Base-by-base conservation (phyloP, 108 stramenopile genomes). In the Skeletonema marinoi region DNA sequence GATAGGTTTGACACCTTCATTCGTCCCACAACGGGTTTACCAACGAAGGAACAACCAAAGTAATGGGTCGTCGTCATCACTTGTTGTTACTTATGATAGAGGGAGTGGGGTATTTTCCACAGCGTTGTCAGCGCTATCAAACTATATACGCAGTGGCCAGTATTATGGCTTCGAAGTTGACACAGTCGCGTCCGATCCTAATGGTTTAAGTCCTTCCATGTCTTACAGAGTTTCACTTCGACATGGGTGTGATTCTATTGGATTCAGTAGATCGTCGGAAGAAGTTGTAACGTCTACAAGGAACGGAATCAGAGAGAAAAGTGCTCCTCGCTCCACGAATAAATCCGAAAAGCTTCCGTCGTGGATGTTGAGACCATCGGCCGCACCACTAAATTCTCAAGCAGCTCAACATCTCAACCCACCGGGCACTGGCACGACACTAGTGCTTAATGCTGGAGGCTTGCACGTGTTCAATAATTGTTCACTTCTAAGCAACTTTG, bases 381-480 rank as follows among this genome's bases (percentile, higher is more conserved):
- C 88, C 5, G 88, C 82, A 25, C 88, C 94, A 10, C 65, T 95
- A 46, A 88, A 87, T 62, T 84, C 70, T 58, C 54, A 85, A 30
- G 82, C 91, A 8, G 77, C 85, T 10, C 87, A 90, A 76, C 90
- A 93, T 65, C 73, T 92, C 50, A 63, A 73, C 32, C 58, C 63
- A 35, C 64, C 75, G 6, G 80, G 75, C 32, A 66, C 80, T 25
- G 70, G 44, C 32, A 74, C 75, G 11, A 68, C 90, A 17, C 60
- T 92, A 10, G 88, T 90, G 3, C 60, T 96, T 36, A 93, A 93
- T 70, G 80, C 85, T 11, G 92, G 92, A 67, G 95, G 95, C 12
- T 61, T 96, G 33, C 93, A 96, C 75, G 85, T 75, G 30, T 92
- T 93, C 73, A 73, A 77, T 42, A 78, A 73, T 32, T 75, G 74